These are phyloP conservation scores for Cutaneotrichosporon sp. DNA, from an alignment of 1,284 basidiomycete genomes.

Conservation along the genomic window DNA sequence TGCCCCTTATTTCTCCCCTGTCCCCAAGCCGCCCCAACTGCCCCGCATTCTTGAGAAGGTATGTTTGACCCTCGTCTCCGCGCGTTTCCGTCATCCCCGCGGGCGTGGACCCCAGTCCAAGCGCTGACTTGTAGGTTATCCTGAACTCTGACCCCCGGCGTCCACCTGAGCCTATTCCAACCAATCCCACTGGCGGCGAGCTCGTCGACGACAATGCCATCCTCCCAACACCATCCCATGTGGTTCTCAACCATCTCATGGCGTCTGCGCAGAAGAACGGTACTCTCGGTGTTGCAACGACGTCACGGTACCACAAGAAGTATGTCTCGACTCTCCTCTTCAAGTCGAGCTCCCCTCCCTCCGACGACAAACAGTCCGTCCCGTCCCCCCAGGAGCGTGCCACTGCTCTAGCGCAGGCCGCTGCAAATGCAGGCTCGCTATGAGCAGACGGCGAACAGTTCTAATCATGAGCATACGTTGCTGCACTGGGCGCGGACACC, in stretches of 20 bases:
- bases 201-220: conserved; percentile 81
- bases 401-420: background rate
- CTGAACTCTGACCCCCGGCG: conserved; percentile 60
- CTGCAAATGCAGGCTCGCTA: background rate
- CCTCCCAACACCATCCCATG: conserved; percentile 64
- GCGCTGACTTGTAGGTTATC: conserved; percentile 59
- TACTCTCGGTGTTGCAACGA: conserved; percentile 87
- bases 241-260: conserved; percentile 90
- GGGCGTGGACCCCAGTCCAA: too few species aligned
- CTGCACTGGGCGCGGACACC: background rate
- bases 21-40: conserved; percentile 77
- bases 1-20: conserved; percentile 48
- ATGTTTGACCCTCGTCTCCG: conserved; percentile 41
- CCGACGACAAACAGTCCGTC: background rate
- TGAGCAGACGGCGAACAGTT: conserved; percentile 22
- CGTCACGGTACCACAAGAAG: conserved; percentile 90
- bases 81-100: too few species aligned
- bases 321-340: conserved; percentile 60
- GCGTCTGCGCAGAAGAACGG: conserved; percentile 81
- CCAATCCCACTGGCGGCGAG: conserved; percentile 20
- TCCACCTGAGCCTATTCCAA: conserved; percentile 17
- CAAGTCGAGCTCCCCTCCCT: conserved; percentile 5
- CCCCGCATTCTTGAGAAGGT: conserved; percentile 70
- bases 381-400: background rate
- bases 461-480: conserved; percentile 39